Base-by-base conservation (phyloP, 345 rosid species). In the Durio zibethinus region DNA sequence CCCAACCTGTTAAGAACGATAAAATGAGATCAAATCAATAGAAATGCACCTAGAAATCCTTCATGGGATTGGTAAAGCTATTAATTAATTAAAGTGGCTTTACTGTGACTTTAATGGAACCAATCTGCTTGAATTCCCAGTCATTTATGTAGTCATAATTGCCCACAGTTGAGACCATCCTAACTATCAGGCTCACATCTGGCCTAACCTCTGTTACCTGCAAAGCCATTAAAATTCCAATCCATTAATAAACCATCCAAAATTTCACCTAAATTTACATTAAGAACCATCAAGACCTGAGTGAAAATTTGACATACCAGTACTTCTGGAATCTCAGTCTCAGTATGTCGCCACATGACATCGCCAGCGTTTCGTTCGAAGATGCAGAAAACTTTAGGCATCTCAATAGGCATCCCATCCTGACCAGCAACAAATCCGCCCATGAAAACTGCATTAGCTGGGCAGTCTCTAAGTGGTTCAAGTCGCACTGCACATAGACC, bases 281-380 rank as follows among this genome's bases (percentile, higher is more conserved):
- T 38, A 52, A 18, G 36, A 33, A 33, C 36, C 4, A 33, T 1
- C 36, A 33, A 33, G 36, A 33, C 2, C 36, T 33, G 1, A 21
- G n/a, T 54, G 31, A 15, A 23, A 7, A 27, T 10, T 36, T 8
- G 9, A 21, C 60, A 0, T 59, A 66, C 78, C 72, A 29, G 5
- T n/a, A 27, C 79, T 11, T 69, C 69, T 0, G 89, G 89, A 76
- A 84, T 78, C 27, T 65, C 35, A 7, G 78, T 43, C 72, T 87
- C 89, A n/a, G 89, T 81, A 72, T 87, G 89, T 42, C 87, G 86
- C 87, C 89, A 87, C 86, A 79, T 79, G 20, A 84, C 25, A 59
- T 87, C 87, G 7, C 92, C 92, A 1, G 90, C 83, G 75, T 88
- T 82, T 42, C 91, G 85, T 66, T 87, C 94, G n/a, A 90, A 90